phyloP scores from a whole-genome alignment of 2,329 filamentous ascomycete species.

The Aureobasidium sp. region DNA sequence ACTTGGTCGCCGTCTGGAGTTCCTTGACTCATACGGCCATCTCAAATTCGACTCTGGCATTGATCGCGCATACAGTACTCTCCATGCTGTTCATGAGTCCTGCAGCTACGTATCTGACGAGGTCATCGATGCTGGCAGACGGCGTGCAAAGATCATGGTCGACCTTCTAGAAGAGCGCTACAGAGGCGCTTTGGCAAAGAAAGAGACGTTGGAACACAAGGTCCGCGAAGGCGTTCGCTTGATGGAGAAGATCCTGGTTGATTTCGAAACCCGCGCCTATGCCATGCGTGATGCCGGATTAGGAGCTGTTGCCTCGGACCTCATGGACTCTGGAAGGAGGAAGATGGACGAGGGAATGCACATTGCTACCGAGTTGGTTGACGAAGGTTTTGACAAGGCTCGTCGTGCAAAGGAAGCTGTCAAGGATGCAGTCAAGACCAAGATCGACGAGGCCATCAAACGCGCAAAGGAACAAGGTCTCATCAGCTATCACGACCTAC shows the following conservation, averaged over 20 bases:
- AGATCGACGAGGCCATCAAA: constrained; percentile 77
- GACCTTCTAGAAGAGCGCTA: constrained; percentile 86
- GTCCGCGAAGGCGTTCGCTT: constrained; percentile 79
- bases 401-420: constrained; percentile 52
- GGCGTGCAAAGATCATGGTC: constrained; percentile 79
- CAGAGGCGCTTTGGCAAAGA: constrained; percentile 74
- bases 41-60: constrained; percentile 76
- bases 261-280: constrained; percentile 76
- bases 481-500: constrained; percentile 83
- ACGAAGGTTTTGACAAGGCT: constrained; percentile 77
- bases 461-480: constrained; percentile 74
- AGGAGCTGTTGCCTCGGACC: constrained; percentile 60
- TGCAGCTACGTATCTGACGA: constrained; percentile 88
- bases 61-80: constrained; percentile 73
- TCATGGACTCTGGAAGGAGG: constrained; percentile 71
- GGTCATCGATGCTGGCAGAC: constrained; percentile 76
- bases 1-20: constrained; percentile 77
- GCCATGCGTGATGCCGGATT: constrained; percentile 73
- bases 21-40: constrained; percentile 82
- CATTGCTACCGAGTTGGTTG: constrained; percentile 66
- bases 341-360: constrained; percentile 74
- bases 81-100: constrained; percentile 78
- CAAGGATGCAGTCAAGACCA: constrained; percentile 34
- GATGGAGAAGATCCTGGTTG: constrained; percentile 75
- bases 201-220: constrained; percentile 86